Evolutionary conservation across 2,329 filamentous ascomycete genomes (phyloP), one percentile per base, ranked within the genome.

Genomic region (Ampelomyces quisqualis): DNA sequence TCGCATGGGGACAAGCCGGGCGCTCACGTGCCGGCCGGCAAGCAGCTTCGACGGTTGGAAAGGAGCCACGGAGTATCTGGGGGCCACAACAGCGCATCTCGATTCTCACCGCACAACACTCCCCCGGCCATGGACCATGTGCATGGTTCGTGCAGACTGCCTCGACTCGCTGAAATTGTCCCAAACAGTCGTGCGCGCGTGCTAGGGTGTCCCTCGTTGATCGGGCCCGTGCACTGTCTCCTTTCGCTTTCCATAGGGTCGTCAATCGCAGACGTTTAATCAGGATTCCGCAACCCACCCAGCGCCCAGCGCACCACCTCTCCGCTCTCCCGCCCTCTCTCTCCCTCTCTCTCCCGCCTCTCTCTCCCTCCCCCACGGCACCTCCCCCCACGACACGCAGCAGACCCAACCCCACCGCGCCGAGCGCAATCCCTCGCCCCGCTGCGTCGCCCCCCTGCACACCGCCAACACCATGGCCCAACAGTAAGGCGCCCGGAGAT

Each of bases 381-480:
- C 20, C 38, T 33, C 23, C 26, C 27, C 4, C 22, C 13, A 13
- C 17, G 8, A 14, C 28, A 23, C 36, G 15, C 22, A n/a, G 20
- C 35, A 9, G 5, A 9, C 8, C 15, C 13, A 8, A 32, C 28
- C n/a, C 15, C 15, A 26, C 51, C 35, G 46, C 45, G 46, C 40
- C 37, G 49, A 39, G 51, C 49, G 51, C 49, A 53, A 37, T 48
- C 43, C 37, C 30, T 50, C 47, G n/a, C n/a, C n/a, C n/a, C n/a
- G 43, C 45, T 45, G 41, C 31, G 30, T 22, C 49, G 29, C 50
- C 34, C 45, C 30, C 43, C 27, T 20, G 32, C 35, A 17, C 29
- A 13, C 43, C 13, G 19, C 42, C 45, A 24, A 41, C 43, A 48
- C 47, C 63, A 67, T 67, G 63, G 60, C 62, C 50, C 55, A 65